A percentile compares a stretch with the other conserved stretches of the same genome.
Evolutionary conservation across 768 basidiomycete species (phyloP).

Genomic region (Mycena crocata): DNA sequence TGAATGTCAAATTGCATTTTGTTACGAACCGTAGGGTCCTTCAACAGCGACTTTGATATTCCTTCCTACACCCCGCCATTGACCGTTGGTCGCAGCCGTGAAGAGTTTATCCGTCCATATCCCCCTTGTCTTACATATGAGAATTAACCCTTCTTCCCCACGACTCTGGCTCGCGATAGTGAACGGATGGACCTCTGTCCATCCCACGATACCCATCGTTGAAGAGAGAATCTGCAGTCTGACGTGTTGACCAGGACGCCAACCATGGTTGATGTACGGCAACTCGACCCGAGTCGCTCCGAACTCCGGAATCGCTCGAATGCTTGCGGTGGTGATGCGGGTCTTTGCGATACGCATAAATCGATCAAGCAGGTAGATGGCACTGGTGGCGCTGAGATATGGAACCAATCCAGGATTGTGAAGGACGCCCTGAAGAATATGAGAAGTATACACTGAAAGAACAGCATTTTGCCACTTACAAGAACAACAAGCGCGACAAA

Average conservation of each 20-base stretch:
- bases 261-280: constrained; percentile 72
- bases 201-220: constrained; percentile 65
- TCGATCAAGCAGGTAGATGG: constrained; percentile 75
- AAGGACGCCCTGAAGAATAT: constrained; percentile 54
- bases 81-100: constrained; percentile 32
- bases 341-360: constrained; percentile 72
- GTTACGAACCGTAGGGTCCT: constrained; percentile 68
- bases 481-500: constrained; percentile 69
- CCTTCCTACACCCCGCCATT: constrained; percentile 48
- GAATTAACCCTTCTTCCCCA: constrained; percentile 70
- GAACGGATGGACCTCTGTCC: constrained; percentile 81
- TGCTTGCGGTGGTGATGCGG: constrained; percentile 65
- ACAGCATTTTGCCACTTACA: constrained; percentile 44
- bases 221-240: constrained; percentile 72
- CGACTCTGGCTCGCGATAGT: constrained; percentile 79
- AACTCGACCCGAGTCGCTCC: constrained; percentile 73
- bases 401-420: constrained; percentile 66
- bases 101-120: constrained; percentile 72
- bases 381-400: constrained; percentile 65
- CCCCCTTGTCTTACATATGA: constrained; percentile 76
- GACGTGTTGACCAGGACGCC: constrained; percentile 89
- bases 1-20: too few relatives aligned
- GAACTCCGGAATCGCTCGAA: constrained; percentile 72
- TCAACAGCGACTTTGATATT: constrained; percentile 66
- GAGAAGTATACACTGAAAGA: constrained; percentile 62